A percentile compares a stretch with the other conserved stretches of the same genome.
Conservation (phyloP, 176 grass and related monocot species). For the maize (Zea mays) region DNA sequence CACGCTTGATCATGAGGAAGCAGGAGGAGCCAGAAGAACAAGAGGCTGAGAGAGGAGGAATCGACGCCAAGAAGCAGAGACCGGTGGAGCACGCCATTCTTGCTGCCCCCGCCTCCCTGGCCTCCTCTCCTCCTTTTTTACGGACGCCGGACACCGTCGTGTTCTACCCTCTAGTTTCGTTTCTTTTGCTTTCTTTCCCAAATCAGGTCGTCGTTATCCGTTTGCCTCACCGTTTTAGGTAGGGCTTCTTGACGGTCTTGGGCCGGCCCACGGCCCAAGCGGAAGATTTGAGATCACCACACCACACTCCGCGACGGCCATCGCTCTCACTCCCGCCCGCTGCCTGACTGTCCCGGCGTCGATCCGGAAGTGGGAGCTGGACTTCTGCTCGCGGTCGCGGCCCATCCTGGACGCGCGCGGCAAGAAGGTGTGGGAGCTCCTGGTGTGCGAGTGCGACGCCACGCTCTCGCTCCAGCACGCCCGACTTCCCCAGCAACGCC, state of each 20-base stretch:
- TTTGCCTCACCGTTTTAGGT: not conserved
- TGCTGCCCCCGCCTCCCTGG: constrained; percentile 3
- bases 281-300: not conserved
- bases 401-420: constrained; percentile 81
- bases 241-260: constrained; percentile 21
- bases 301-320: constrained; percentile 27
- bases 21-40: constrained; percentile 4
- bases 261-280: constrained; percentile 16
- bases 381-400: constrained; percentile 93
- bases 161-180: constrained; percentile 9
- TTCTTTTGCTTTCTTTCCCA: not conserved
- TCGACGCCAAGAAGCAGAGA: constrained; percentile 12
- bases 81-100: constrained; percentile 51
- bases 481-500: constrained; percentile 95
- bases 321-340: not conserved
- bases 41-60: not conserved
- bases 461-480: constrained; percentile 95
- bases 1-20: constrained; percentile 22
- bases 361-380: constrained; percentile 90
- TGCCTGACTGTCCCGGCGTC: constrained; percentile 31
- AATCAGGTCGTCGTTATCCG: constrained; percentile 43
- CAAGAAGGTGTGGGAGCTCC: constrained; percentile 97
- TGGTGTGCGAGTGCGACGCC: constrained; percentile 75
- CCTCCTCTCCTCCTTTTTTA: constrained; percentile 2
- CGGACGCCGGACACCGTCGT: constrained; percentile 27